Conservation (phyloP, 176 grass and related monocot species). For the Zoysia pacifica region DNA sequence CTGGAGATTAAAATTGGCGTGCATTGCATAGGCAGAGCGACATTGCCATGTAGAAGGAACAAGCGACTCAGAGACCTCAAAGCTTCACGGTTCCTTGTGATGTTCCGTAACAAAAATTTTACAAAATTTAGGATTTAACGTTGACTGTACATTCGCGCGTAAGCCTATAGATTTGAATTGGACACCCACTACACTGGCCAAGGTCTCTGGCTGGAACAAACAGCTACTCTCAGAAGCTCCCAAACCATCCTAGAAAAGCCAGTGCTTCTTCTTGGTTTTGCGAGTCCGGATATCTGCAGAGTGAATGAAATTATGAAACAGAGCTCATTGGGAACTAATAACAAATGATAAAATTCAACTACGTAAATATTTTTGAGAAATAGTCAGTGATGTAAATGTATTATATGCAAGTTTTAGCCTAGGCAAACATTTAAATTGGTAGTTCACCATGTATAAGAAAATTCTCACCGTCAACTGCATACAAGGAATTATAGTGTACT, state of each 20-base stretch:
- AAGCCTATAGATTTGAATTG: background rate
- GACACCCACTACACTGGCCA: constrained; percentile 2
- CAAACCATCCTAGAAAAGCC: constrained; percentile 61
- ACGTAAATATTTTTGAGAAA: background rate
- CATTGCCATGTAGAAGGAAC: background rate
- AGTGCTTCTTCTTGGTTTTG: constrained; percentile 80
- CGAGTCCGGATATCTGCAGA: constrained; percentile 67
- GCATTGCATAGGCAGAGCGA: background rate
- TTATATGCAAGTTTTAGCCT: no score
- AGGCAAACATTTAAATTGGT: background rate
- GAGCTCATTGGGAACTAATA: background rate
- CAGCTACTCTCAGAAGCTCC: constrained; percentile 4
- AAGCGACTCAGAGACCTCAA: background rate
- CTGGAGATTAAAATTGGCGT: background rate
- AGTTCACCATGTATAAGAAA: background rate
- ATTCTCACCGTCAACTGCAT: constrained; percentile 74
- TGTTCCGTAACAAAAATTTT: constrained; percentile 20
- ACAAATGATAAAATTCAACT: background rate
- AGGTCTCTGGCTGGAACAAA: constrained; percentile 6
- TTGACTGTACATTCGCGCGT: constrained; percentile 36
- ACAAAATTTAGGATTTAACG: constrained; percentile 28
- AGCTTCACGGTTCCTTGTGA: constrained; percentile 9
- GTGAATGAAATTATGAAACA: background rate
- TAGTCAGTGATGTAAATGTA: background rate
- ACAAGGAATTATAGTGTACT: constrained; percentile 98